Percentiles rank a stretch among this genome's conserved stretches.
phyloP scores from a whole-genome alignment of 805 yeast species.

The Nakazawaea ernobii region DNA sequence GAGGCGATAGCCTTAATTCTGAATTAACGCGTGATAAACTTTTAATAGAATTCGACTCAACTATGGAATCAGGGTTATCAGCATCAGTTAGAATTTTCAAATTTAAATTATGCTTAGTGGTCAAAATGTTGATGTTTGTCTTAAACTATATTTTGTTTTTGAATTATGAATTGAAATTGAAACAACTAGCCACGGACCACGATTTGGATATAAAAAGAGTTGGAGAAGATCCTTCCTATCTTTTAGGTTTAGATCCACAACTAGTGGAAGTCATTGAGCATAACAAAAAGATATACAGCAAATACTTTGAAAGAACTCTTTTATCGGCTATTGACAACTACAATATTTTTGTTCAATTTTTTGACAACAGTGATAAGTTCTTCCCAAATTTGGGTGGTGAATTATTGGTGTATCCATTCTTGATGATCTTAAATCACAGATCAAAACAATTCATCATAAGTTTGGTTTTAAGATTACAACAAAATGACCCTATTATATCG shows the following conservation, averaged over 20 bases:
- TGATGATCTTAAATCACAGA: conserved; percentile 49
- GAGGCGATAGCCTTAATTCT: not conserved
- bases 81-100: conserved; percentile 21
- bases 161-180: conserved; percentile 31
- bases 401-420: conserved; percentile 40
- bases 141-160: conserved; percentile 41
- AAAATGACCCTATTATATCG: conserved; percentile 26
- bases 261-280: conserved; percentile 24
- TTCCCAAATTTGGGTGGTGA: conserved; percentile 37
- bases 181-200: conserved; percentile 13
- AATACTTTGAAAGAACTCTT: conserved; percentile 29
- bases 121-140: conserved; percentile 44
- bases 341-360: conserved; percentile 26
- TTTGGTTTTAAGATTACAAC: conserved; percentile 40
- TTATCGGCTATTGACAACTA: conserved; percentile 31
- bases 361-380: conserved; percentile 21
- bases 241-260: conserved; percentile 19
- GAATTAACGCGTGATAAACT: conserved; percentile 13
- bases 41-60: conserved; percentile 16
- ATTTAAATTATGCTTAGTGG: conserved; percentile 25
- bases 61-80: conserved; percentile 9
- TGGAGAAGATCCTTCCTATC: conserved; percentile 11
- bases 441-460: conserved; percentile 56
- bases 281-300: conserved; percentile 25
- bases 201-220: conserved; percentile 28